phyloP scores from a whole-genome alignment of 768 basidiomycete species.

The Cystofilobasidium capitatum region DNA sequence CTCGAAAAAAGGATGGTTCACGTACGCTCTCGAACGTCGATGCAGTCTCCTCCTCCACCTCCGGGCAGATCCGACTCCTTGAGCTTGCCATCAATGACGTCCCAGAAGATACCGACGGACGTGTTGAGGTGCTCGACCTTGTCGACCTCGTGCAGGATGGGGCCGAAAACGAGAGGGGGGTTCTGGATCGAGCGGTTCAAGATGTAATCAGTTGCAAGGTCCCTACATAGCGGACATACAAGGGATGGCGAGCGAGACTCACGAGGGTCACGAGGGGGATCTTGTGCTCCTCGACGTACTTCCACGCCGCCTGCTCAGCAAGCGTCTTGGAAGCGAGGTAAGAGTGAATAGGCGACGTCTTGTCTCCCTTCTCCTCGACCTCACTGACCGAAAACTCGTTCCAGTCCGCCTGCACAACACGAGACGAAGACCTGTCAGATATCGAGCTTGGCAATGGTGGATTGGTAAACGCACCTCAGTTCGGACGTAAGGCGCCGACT shows the following conservation, averaged over 20 bases:
- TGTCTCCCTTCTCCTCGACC: constrained; percentile 46
- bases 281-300: constrained; percentile 34
- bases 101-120: constrained; percentile 34
- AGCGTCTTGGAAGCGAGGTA: constrained; percentile 47
- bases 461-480: constrained; percentile 29
- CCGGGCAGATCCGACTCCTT: constrained; percentile 23
- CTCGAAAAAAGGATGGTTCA: neutral
- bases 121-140: constrained; percentile 42
- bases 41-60: constrained; percentile 29
- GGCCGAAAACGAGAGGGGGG: constrained; percentile 1
- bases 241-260: constrained; percentile 34
- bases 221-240: neutral
- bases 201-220: neutral
- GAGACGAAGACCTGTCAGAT: constrained; percentile 32
- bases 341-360: constrained; percentile 33
- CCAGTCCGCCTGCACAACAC: constrained; percentile 52
- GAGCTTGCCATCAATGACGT: constrained; percentile 27
- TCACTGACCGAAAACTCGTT: constrained; percentile 47
- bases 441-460: neutral
- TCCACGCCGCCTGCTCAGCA: constrained; percentile 57
- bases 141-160: constrained; percentile 41
- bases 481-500: constrained; percentile 30
- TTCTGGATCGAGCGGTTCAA: neutral
- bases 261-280: constrained; percentile 35
- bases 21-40: constrained; percentile 41